These are phyloP conservation scores for Trifolium fragiferum DNA, from an alignment of 306 rosid genomes.

Conservation along the genomic window DNA sequence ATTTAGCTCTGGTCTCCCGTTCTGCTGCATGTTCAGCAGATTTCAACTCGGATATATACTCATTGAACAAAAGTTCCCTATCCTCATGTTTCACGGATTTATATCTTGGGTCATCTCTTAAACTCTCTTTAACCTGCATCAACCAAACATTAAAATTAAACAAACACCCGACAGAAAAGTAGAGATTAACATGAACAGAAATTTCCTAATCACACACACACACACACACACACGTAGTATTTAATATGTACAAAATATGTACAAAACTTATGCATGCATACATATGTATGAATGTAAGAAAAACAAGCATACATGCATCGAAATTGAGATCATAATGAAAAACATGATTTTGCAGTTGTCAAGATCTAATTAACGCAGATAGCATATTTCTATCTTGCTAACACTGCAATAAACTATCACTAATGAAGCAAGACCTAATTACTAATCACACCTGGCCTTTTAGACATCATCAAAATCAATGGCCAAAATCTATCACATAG, in stretches of 20 bases:
- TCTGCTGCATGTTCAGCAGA: constrained; percentile 79
- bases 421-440: constrained; percentile 15
- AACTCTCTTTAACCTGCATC: constrained; percentile 79
- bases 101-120: constrained; percentile 86
- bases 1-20: constrained; percentile 75
- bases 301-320: background rate
- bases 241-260: no score
- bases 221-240: no score
- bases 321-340: background rate
- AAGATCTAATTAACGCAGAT: background rate
- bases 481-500: constrained; percentile 1
- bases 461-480: constrained; percentile 26
- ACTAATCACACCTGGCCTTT: background rate
- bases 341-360: constrained; percentile 30
- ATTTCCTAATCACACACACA: background rate
- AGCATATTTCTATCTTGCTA: constrained; percentile 6
- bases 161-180: background rate
- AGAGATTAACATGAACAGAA: constrained; percentile 24
- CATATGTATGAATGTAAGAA: no score
- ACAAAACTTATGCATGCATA: no score
- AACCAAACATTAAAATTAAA: constrained; percentile 44
- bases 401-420: constrained; percentile 9
- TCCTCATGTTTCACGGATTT: constrained; percentile 84
- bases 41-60: constrained; percentile 79
- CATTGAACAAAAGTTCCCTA: constrained; percentile 76